Evolutionary conservation across 2,329 filamentous ascomycete genomes (phyloP).

Genomic region (Ceratocystis destructans): DNA sequence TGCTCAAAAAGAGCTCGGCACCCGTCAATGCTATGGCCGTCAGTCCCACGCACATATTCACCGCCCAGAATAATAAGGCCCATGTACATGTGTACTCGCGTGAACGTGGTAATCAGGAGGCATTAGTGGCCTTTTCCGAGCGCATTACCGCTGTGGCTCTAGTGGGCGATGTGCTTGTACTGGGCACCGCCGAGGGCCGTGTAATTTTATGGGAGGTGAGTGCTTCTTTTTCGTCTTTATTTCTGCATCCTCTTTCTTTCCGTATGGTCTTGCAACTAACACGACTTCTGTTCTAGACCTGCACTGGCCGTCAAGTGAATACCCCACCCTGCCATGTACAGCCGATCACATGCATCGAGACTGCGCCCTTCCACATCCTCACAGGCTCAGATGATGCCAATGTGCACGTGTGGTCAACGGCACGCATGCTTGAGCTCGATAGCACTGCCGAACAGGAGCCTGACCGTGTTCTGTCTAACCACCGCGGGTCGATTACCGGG

Average conservation of each 20-base stretch:
- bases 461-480: slow-evolving; percentile 61
- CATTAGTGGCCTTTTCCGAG: slow-evolving; percentile 75
- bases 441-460: slow-evolving; percentile 50
- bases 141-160: slow-evolving; percentile 66
- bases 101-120: slow-evolving; percentile 73
- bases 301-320: slow-evolving; percentile 61
- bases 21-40: slow-evolving; percentile 65
- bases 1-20: slow-evolving; percentile 88
- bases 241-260: not conserved
- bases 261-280: slow-evolving; percentile 1
- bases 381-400: slow-evolving; percentile 77
- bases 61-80: slow-evolving; percentile 80
- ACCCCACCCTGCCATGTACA: slow-evolving; percentile 70
- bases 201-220: slow-evolving; percentile 85
- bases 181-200: slow-evolving; percentile 75
- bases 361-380: slow-evolving; percentile 58
- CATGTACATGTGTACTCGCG: slow-evolving; percentile 87
- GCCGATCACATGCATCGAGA: slow-evolving; percentile 60
- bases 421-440: slow-evolving; percentile 52
- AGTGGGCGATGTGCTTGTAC: slow-evolving; percentile 55
- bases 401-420: slow-evolving; percentile 80
- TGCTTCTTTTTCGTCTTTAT: slow-evolving; percentile 20
- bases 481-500: slow-evolving; percentile 59
- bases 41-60: slow-evolving; percentile 72
- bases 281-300: slow-evolving; percentile 36